Conservation (phyloP, 2,329 filamentous ascomycete species). For the Microsporum ferrugineum region DNA sequence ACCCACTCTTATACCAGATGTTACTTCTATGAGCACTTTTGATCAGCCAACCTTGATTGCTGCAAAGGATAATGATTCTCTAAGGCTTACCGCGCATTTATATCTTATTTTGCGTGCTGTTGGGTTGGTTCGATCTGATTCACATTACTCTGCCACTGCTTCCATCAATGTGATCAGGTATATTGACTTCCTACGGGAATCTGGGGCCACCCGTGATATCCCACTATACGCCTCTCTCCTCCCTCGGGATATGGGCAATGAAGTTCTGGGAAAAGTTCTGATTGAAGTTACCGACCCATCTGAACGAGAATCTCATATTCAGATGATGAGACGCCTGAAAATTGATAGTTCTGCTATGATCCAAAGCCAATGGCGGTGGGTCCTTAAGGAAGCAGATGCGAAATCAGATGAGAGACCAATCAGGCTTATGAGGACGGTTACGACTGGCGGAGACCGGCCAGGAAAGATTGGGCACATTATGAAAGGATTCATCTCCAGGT, state of each 20-base stretch:
- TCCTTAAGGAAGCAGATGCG: constrained; percentile 25
- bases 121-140: constrained; percentile 38
- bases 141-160: constrained; percentile 52
- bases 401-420: constrained; percentile 25
- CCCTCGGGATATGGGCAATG: constrained; percentile 50
- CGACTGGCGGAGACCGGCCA: constrained; percentile 38
- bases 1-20: constrained; percentile 25
- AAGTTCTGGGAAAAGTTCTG: constrained; percentile 63
- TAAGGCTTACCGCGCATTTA: constrained; percentile 59
- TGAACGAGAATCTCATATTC: constrained; percentile 57
- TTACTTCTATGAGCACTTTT: constrained; percentile 33
- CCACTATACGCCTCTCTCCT: constrained; percentile 82
- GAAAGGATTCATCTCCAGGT: constrained; percentile 57
- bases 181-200: constrained; percentile 63
- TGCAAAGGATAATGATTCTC: constrained; percentile 43
- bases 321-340: constrained; percentile 61
- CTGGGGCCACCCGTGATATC: constrained; percentile 63
- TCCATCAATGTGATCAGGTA: constrained; percentile 60
- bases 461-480: constrained; percentile 54
- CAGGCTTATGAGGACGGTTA: constrained; percentile 36
- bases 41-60: constrained; percentile 38
- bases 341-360: constrained; percentile 65
- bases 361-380: constrained; percentile 50
- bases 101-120: constrained; percentile 55
- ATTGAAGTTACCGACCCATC: constrained; percentile 57